phyloP scores from a whole-genome alignment of 257 asterid genomes.

The Solanum corneliomulleri region DNA sequence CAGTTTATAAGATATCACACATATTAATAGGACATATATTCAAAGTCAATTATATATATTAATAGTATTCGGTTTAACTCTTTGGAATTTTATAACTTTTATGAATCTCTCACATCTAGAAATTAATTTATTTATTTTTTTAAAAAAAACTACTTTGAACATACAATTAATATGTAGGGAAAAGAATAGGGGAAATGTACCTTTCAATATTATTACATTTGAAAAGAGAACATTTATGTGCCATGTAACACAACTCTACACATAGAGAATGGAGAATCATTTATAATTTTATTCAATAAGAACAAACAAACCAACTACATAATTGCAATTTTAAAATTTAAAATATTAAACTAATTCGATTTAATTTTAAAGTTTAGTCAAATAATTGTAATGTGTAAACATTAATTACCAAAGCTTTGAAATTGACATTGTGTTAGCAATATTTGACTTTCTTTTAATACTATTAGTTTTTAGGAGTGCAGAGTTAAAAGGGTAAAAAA shows the following conservation, averaged over 20 bases:
- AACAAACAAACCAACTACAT: neutral
- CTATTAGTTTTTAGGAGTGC: neutral
- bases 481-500: too few relatives aligned
- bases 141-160: neutral
- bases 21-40: neutral
- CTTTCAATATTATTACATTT: neutral
- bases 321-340: neutral
- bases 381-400: neutral
- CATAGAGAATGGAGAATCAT: neutral
- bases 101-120: neutral
- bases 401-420: neutral
- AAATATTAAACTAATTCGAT: neutral
- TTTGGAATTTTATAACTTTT: neutral
- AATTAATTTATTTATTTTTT: neutral
- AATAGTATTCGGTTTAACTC: neutral
- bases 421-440: neutral
- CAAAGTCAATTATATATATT: neutral
- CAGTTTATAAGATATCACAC: neutral
- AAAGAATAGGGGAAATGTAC: neutral
- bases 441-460: neutral
- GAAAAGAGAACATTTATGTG: neutral
- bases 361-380: neutral
- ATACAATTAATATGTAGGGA: neutral
- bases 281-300: neutral
- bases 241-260: neutral